These are phyloP conservation scores for Cyberlindnera misumaiensis DNA, from an alignment of 805 yeast species.

Conservation along the genomic window DNA sequence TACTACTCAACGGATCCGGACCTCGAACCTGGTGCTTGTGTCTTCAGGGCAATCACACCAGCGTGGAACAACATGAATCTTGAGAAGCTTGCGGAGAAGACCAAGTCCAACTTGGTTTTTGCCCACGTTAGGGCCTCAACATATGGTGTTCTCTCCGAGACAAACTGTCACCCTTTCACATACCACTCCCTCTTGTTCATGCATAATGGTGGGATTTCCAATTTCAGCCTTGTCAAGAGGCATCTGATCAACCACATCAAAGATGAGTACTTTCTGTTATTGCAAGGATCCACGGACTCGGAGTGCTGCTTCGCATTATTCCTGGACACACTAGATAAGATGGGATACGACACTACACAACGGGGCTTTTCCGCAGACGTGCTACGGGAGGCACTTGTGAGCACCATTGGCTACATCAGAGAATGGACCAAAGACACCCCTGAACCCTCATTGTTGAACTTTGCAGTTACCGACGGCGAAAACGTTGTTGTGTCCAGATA, in stretches of 20 bases:
- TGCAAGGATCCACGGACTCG: conserved; percentile 94
- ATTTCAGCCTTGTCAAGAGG: conserved; percentile 68
- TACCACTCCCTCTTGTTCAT: conserved; percentile 86
- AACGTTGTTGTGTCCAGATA: conserved; percentile 83
- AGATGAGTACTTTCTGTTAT: conserved; percentile 70
- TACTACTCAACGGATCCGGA: conserved; percentile 66
- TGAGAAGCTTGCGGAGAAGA: conserved; percentile 79
- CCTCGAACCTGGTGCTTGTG: conserved; percentile 72
- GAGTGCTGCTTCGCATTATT: conserved; percentile 92
- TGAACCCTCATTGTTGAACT: conserved; percentile 83
- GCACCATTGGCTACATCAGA: conserved; percentile 69
- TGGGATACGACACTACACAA: conserved; percentile 68
- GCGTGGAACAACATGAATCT: conserved; percentile 96
- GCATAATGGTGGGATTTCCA: conserved; percentile 92
- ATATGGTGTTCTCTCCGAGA: conserved; percentile 87
- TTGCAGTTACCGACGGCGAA: conserved; percentile 92
- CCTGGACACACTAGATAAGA: conserved; percentile 63
- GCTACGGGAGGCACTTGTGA: conserved; percentile 60
- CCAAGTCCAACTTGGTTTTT: conserved; percentile 76
- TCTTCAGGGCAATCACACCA: conserved; percentile 93
- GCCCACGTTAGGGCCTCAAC: conserved; percentile 97
- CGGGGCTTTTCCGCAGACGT: conserved; percentile 45
- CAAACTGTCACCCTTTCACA: conserved; percentile 95
- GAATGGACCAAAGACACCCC: conserved; percentile 69
- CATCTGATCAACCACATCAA: conserved; percentile 61